A percentile compares a stretch with the other conserved stretches of the same genome.
These are phyloP conservation scores for Arachnomyces sp. DNA, from an alignment of 2,329 filamentous ascomycete species.

Conservation along the genomic window DNA sequence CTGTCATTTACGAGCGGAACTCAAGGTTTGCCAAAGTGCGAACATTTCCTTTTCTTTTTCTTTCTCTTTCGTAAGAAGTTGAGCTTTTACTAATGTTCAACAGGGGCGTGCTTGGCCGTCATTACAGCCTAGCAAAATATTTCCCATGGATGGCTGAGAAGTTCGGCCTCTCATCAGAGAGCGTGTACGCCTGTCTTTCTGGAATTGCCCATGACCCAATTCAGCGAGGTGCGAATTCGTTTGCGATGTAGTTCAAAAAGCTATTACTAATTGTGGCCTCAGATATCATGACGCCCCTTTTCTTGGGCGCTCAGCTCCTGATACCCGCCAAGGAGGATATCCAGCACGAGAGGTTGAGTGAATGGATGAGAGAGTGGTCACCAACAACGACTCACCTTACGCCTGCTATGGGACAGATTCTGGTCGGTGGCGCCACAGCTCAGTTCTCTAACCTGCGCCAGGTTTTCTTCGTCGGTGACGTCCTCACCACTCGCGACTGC, in stretches of 20 bases:
- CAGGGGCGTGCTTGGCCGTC: conserved; percentile 68
- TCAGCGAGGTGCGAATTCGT: conserved; percentile 31
- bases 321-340: conserved; percentile 76
- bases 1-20: conserved; percentile 64
- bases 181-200: conserved; percentile 71
- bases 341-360: conserved; percentile 70
- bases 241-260: too few relatives aligned
- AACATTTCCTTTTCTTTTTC: neutral
- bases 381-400: conserved; percentile 84
- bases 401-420: conserved; percentile 88
- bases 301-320: conserved; percentile 69
- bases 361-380: conserved; percentile 72
- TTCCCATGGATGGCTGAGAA: conserved; percentile 86
- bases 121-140: conserved; percentile 77
- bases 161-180: conserved; percentile 64
- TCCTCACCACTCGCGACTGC: conserved; percentile 79
- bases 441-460: conserved; percentile 67
- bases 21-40: conserved; percentile 64
- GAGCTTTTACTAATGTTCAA: too few relatives aligned
- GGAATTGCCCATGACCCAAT: conserved; percentile 64
- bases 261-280: conserved; percentile 22
- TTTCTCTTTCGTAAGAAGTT: too few relatives aligned
- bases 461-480: conserved; percentile 85
- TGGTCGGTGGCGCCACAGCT: conserved; percentile 70
- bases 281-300: conserved; percentile 82